Evolutionary conservation across 495 filamentous ascomycete genomes (phyloP).

Genomic region (Aspergillus steynii): DNA sequence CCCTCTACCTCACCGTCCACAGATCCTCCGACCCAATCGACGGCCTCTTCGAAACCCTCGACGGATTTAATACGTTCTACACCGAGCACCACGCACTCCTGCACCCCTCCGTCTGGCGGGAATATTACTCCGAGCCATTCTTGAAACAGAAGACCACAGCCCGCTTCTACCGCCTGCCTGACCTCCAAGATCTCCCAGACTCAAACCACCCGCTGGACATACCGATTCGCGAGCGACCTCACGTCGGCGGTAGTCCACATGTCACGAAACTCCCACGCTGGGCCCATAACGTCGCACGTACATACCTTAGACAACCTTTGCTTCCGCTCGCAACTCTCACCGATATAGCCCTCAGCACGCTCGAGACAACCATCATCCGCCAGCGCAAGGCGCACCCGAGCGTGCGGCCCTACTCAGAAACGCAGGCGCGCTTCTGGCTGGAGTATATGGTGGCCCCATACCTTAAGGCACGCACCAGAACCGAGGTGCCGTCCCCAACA

Average conservation of each 20-base stretch:
- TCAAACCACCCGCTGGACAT: conserved; percentile 19
- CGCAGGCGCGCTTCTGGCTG: conserved; percentile 28
- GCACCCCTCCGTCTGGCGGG: conserved; percentile 24
- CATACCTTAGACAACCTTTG: conserved; percentile 17
- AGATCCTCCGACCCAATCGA: conserved; percentile 19
- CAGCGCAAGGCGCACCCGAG: conserved; percentile 19
- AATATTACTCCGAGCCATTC: conserved; percentile 24
- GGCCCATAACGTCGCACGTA: conserved; percentile 20
- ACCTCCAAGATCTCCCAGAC: conserved; percentile 28
- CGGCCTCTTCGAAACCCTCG: conserved; percentile 21
- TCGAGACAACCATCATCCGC: conserved; percentile 24
- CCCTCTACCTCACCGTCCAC: conserved; percentile 28
- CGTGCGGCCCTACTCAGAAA: conserved; percentile 22
- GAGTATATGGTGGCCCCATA: conserved; percentile 13
- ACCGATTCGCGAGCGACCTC: conserved; percentile 13
- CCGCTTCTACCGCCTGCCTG: conserved; percentile 27
- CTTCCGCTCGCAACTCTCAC: conserved; percentile 22
- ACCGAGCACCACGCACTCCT: conserved; percentile 13
- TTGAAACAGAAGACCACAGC: conserved; percentile 23
- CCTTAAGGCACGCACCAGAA: conserved; percentile 5
- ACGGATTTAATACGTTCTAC: not conserved
- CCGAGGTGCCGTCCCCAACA: conserved; percentile 2
- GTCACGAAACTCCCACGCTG: conserved; percentile 23
- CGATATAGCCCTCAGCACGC: conserved; percentile 23
- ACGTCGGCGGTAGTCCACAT: conserved; percentile 12